Base-by-base conservation (phyloP, 2,329 filamentous ascomycete genomes). In the Penicillium sp. region DNA sequence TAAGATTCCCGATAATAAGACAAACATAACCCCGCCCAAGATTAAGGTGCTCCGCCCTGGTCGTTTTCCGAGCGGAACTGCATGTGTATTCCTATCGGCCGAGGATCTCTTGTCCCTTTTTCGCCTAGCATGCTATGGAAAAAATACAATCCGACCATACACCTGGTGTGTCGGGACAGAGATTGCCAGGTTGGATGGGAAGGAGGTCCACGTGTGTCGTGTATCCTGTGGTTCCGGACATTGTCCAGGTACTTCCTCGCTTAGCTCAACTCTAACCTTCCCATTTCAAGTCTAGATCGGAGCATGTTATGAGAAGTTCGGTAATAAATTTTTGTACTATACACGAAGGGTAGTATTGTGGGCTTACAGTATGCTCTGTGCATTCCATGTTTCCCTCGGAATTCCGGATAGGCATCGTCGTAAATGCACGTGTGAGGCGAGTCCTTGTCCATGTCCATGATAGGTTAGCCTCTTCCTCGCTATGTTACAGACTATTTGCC, bases 11-110 rank as follows among this genome's bases (percentile, higher is more conserved):
- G 55, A 55, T 60, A 62, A 65, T 66, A 35, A 37, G 54, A 19
- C 65, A 66, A 52, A 63, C 59, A 64, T 64, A 64, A 61, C 29
- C 45, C 25, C 9, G 43, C 48, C 31, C 50, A 23, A n/a, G 11
- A 44, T 45, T 42, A 21, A 31, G 31, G 14, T 33, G 23, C 26
- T 25, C 33, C 31, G 31, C 44, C 13, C 21, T 23, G 3, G 16
- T 33, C 46, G 31, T 37, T 45, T 55, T 14, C 48, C 26, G 33
- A 43, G 43, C 23, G 25, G n/a, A 21, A 33, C 4, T 33, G 27
- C 29, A 50, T 39, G 19, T 16, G n/a, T 42, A 37, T 42, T 39
- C 35, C 26, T 33, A 49, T 39, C 33, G 27, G n/a, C 45, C 31
- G 33, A 49, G 58, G 42, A 61, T 57, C 29, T 35, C 49, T 54